A percentile compares a stretch with the other conserved stretches of the same genome.
Conservation (phyloP, 2,329 filamentous ascomycete species). For the Orbilia javanica region DNA sequence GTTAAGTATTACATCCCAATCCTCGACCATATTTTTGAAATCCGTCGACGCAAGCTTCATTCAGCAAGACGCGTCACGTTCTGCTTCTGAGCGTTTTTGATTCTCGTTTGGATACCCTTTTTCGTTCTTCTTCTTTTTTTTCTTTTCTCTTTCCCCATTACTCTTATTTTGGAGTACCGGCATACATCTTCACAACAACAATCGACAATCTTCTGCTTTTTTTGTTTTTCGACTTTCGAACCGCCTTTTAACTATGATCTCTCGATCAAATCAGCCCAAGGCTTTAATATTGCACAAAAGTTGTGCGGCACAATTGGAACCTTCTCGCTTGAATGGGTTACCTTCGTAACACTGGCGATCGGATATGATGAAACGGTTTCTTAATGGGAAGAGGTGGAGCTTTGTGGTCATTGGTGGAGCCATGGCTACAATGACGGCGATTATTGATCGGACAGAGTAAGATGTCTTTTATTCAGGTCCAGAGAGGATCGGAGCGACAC, state of each 20-base stretch:
- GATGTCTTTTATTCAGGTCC: slow-evolving; percentile 2
- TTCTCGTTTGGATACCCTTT: slow-evolving; percentile 53
- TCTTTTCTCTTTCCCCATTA: neutral
- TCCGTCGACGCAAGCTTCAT: slow-evolving; percentile 28
- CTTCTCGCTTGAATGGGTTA: slow-evolving; percentile 15
- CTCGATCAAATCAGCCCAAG: slow-evolving; percentile 11
- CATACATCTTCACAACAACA: slow-evolving; percentile 19
- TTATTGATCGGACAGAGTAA: slow-evolving; percentile 8
- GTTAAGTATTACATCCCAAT: slow-evolving; percentile 48
- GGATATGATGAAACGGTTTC: neutral
- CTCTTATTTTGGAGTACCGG: neutral
- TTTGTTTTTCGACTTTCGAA: neutral
- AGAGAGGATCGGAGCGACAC: slow-evolving; percentile 6
- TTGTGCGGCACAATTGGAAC: slow-evolving; percentile 12
- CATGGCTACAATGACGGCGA: neutral
- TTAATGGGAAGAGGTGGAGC: slow-evolving; percentile 13
- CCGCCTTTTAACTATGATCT: slow-evolving; percentile 12
- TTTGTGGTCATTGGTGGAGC: neutral
- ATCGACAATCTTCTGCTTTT: neutral
- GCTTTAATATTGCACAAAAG: slow-evolving; percentile 23
- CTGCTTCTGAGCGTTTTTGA: slow-evolving; percentile 12
- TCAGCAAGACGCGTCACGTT: slow-evolving; percentile 28
- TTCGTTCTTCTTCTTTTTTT: slow-evolving; percentile 2
- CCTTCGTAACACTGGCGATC: slow-evolving; percentile 5
- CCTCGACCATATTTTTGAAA: slow-evolving; percentile 13